Evolutionary conservation across 2,329 filamentous ascomycete genomes (phyloP), one percentile per base, ranked within the genome.

Genomic region (Hypoxylon sp.): DNA sequence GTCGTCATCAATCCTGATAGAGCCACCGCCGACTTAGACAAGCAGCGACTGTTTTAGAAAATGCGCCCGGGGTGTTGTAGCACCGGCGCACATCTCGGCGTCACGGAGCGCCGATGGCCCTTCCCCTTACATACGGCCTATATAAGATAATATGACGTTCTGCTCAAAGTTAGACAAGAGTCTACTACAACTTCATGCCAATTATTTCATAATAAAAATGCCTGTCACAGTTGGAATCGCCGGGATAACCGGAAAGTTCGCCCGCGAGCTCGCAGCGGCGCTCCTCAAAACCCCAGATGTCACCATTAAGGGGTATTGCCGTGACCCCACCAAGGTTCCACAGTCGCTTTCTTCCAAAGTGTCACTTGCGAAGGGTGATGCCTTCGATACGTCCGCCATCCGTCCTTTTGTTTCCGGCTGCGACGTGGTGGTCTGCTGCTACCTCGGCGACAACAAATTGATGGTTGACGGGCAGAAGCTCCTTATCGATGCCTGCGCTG

Each of bases 381-480:
- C 62, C 43, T 65, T 59, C 56, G 67, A 72, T 5, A 32, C 10
- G 1, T 34, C 71, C 5, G 63, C 71, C 1, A 58, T 79, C n/a
- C 71, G 61, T 1, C 13, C 66, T 3, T 79, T 79, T 61, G 74
- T 74, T 13, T 25, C 65, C 3, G 76, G 76, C 13, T 76, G 74
- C 67, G 75, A 81, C 48, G 77, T 81, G 0, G 73, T 80, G 21
- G 73, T 83, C 19, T 82, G 80, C 73, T 78, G 75, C 63, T 83
- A 83, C 60, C 74, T 82, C 0, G 81, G 80, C 14, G 74, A 78
- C 57, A 60, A 77, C 17, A 67, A 74, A 7, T 65, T 82, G 38
- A 83, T 82, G 82, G 60, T 78, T 1, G 75, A 80, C 1, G 81
- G 81, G 0, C 81, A 83, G 62, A 82, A 81, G 55, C 45, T 73